Conservation (phyloP, 441 rosid genomes). For the Populus hybrid region DNA sequence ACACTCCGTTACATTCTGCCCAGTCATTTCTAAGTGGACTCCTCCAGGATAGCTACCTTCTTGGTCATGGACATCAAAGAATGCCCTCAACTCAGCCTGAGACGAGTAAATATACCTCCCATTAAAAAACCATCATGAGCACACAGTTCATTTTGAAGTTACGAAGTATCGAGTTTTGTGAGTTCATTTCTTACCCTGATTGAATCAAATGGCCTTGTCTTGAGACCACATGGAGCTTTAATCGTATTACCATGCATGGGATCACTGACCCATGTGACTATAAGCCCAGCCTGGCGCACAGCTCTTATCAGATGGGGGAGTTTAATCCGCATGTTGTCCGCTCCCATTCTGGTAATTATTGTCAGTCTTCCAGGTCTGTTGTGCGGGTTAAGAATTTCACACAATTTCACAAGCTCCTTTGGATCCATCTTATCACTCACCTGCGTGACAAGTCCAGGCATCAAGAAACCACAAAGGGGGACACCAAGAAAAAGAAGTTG, state of each 20-base stretch:
- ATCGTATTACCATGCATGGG: slow-evolving; percentile 59
- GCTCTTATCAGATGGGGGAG: slow-evolving; percentile 47
- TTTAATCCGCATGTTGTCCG: slow-evolving; percentile 49
- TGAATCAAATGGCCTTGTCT: slow-evolving; percentile 48
- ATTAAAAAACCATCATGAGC: not conserved
- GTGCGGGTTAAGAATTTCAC: slow-evolving; percentile 42
- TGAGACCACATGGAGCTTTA: slow-evolving; percentile 51
- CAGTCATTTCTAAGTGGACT: slow-evolving; percentile 47
- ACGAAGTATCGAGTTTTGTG: not conserved
- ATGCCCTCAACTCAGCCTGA: slow-evolving; percentile 41
- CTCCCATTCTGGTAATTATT: slow-evolving; percentile 47
- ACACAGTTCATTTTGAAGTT: not conserved
- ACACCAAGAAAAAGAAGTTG: not conserved
- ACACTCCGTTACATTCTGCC: slow-evolving; percentile 45
- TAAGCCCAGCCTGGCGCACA: slow-evolving; percentile 39
- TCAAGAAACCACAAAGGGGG: slow-evolving; percentile 5
- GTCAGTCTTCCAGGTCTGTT: slow-evolving; percentile 49
- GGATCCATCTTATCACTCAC: slow-evolving; percentile 60
- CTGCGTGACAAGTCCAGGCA: slow-evolving; percentile 21
- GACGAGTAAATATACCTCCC: not conserved
- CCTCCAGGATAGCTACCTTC: slow-evolving; percentile 44
- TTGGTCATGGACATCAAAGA: slow-evolving; percentile 46
- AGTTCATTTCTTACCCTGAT: slow-evolving; percentile 34
- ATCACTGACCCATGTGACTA: slow-evolving; percentile 54
- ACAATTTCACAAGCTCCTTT: slow-evolving; percentile 40